Evolutionary conservation across 345 rosid species (phyloP), one percentile per base, ranked within the genome.

Genomic region (Corchorus olitorius): DNA sequence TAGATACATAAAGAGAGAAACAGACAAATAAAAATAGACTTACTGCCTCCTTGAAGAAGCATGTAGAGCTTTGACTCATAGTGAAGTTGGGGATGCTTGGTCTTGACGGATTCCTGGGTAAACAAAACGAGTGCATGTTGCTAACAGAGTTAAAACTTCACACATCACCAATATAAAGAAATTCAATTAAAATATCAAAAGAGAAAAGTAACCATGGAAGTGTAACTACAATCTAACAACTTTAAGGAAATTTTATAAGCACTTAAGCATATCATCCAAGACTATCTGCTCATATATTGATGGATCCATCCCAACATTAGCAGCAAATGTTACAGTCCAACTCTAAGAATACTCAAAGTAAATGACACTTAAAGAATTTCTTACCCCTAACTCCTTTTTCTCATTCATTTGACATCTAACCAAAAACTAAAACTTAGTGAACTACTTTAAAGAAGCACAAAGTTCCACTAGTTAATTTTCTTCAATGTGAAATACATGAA

Each of bases 21-120:
- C 33, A n/a, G 2, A 45, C 19, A 54, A 45, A 67, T 64, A 43
- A 33, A 60, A 4, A 63, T 27, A 76, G 54, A 81, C 90, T 84
- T 73, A 91, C 95, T 87, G 66, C 95, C 93, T 82, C 95, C 95
- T 74, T 91, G 93, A 76, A 91, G 95, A 76, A 89, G 86, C 89
- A 85, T 82, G 80, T 91, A 91, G 75, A 91, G 59, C 82, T 89
- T 91, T 17, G 93, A 91, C 76, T 91, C 95, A 75, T 88, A 89
- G n/a, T 84, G 93, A 81, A 91, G 93, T 84, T 89, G 95, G 49
- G 92, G 93, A 73, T 89, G 95, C 83, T 89, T 88, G 76, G 95
- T 91, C 90, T 89, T 91, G 78, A 77, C 91, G 82, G 93, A 70
- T 84, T 89, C 95, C 95, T 91, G 76, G 19, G 43, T 14, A 67